Evolutionary conservation across 2,329 filamentous ascomycete genomes (phyloP), one percentile per base, ranked within the genome.

Genomic region (Apiospora arundinis): DNA sequence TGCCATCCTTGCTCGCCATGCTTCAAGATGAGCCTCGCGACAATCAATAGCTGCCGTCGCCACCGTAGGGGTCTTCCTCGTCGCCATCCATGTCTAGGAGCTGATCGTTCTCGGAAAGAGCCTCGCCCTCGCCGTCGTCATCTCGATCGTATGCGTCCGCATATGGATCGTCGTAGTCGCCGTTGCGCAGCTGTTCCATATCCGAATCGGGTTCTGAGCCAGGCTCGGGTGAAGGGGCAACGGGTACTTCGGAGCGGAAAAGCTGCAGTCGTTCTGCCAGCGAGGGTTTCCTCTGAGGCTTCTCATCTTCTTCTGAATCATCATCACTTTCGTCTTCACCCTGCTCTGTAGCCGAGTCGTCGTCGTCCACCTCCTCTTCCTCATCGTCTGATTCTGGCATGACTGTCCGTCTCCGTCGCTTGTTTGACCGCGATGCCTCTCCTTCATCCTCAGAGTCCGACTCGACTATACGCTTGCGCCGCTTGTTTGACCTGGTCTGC

Each of bases 241-340:
- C 28, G n/a, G 67, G 67, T 4, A 69, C 67, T 49, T 69, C 45
- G 7, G 67, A 69, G 28, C 67, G 67, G 67, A 69, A 69, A 21
- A 56, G 45, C 32, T 69, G 46, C 45, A 69, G 45, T 28, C 67
- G 46, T n/a, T 69, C 67, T 23, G 46, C 45, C 21, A 69, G 32
- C 1, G 67, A 69, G 14, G n/a, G 67, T 28, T 69, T 69, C 46
- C 37, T 49, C 16, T 40, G 45, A 16, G 45, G 32, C 45, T 56
- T 44, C 11, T 56, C 45, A 9, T 42, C 67, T 42, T 69, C 67
- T 42, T 69, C 67, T 5, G 67, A 56, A 1, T 48, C 25, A 16
- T 69, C 67, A 9, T 56, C 46, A 7, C 40, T 49, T 25, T 42
- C 67, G 48, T n/a, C 25, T 9, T 46, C 46, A 16, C 44, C 66